Percentiles rank a stretch among this genome's conserved stretches.
Conservation (phyloP, 306 rosid species). For the Cicer bijugum region DNA sequence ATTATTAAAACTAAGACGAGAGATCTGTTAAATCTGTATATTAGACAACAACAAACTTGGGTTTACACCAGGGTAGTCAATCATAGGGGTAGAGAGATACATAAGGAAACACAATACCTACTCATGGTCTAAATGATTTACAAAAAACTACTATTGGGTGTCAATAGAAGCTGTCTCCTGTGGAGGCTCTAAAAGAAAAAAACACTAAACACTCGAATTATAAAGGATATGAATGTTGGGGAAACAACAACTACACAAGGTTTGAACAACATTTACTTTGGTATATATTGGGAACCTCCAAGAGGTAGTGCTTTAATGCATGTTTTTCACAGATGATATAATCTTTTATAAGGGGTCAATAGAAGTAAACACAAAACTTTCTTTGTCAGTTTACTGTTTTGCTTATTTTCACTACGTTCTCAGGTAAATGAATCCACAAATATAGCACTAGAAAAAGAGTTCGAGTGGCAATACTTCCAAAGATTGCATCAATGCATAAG, state of each 20-base stretch:
- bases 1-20: not conserved
- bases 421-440: constrained; percentile 34
- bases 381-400: not conserved
- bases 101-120: not conserved
- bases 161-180: constrained; percentile 1
- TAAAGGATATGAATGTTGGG: constrained; percentile 1
- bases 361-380: constrained; percentile 30
- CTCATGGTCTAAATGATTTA: constrained; percentile 8
- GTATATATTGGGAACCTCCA: not conserved
- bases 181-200: not conserved
- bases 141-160: not conserved
- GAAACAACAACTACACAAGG: not conserved
- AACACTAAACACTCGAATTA: not conserved
- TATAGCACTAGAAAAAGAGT: constrained; percentile 23
- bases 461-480: constrained; percentile 1
- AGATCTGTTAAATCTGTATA: not conserved
- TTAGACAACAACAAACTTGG: not conserved
- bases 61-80: not conserved
- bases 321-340: not conserved
- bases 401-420: constrained; percentile 23
- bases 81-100: not conserved
- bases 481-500: constrained; percentile 33
- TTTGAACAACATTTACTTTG: not conserved
- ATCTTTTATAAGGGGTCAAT: not conserved
- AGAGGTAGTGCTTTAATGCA: constrained; percentile 7